phyloP scores from a whole-genome alignment of 805 yeast genomes.

The Jamesozyma rosinii region DNA sequence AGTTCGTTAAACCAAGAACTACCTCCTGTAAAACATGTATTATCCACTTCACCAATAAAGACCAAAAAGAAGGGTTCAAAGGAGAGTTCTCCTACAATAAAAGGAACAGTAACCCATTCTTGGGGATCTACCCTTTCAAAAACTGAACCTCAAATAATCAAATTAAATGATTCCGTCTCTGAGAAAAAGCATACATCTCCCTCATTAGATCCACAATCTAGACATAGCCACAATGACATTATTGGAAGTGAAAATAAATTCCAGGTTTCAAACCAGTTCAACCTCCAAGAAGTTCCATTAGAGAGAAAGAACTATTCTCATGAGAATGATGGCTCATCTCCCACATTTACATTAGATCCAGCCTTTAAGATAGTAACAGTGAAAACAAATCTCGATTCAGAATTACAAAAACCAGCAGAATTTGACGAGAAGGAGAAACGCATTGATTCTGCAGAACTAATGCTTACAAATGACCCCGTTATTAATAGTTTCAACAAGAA shows the following conservation, averaged over 20 bases:
- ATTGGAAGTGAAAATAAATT: background rate
- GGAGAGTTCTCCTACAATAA: conserved; percentile 30
- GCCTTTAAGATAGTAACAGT: background rate
- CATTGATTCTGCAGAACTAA: background rate
- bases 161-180: conserved; percentile 4
- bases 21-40: background rate
- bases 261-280: background rate
- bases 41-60: conserved; percentile 1
- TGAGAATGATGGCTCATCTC: background rate
- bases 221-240: background rate
- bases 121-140: conserved; percentile 33
- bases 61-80: too few species aligned
- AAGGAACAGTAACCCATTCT: conserved; percentile 42
- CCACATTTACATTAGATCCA: background rate
- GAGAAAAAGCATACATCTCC: background rate
- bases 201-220: conserved; percentile 6
- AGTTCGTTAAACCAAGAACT: background rate
- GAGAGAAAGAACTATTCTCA: background rate
- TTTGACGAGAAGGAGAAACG: background rate
- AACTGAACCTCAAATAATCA: conserved; percentile 6
- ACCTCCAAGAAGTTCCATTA: background rate
- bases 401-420: background rate
- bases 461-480: background rate
- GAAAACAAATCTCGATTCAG: background rate
- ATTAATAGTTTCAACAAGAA: conserved; percentile 7